phyloP scores from a whole-genome alignment of 1,284 basidiomycete species.

The Irpex sp. region DNA sequence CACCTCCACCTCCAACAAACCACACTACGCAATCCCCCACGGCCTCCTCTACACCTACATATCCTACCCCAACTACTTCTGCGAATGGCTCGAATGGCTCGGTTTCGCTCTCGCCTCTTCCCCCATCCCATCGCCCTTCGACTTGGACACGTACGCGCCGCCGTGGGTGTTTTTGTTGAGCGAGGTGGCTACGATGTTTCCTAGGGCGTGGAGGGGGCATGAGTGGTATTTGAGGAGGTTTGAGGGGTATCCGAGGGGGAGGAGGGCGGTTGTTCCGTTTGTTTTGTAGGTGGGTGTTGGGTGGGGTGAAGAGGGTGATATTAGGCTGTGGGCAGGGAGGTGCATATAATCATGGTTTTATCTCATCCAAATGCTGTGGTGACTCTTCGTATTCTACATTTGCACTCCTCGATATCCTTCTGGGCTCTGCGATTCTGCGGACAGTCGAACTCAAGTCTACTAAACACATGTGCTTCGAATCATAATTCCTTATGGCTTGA shows the following conservation, averaged over 20 bases:
- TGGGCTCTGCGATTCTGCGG: too few species aligned
- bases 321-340: too few species aligned
- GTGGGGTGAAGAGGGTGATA: too few species aligned
- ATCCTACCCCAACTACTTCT: slow-evolving; percentile 92
- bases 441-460: too few species aligned
- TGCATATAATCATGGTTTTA: too few species aligned
- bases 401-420: too few species aligned
- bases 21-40: slow-evolving; percentile 77
- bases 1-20: slow-evolving; percentile 10
- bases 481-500: too few species aligned
- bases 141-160: slow-evolving; percentile 33
- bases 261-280: slow-evolving; percentile 50
- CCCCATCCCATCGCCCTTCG: slow-evolving; percentile 30
- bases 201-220: slow-evolving; percentile 76
- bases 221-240: slow-evolving; percentile 76
- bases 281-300: slow-evolving; percentile 14
- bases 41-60: slow-evolving; percentile 76
- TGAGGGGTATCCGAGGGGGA: slow-evolving; percentile 41
- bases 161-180: slow-evolving; percentile 73
- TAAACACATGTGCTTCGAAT: too few species aligned
- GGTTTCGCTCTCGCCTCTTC: slow-evolving; percentile 70
- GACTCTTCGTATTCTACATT: too few species aligned
- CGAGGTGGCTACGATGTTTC: slow-evolving; percentile 72
- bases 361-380: too few species aligned
- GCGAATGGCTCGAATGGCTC: slow-evolving; percentile 87